These are phyloP conservation scores for Pythium brassicae DNA, from an alignment of 352 stramenopile species.

Conservation along the genomic window DNA sequence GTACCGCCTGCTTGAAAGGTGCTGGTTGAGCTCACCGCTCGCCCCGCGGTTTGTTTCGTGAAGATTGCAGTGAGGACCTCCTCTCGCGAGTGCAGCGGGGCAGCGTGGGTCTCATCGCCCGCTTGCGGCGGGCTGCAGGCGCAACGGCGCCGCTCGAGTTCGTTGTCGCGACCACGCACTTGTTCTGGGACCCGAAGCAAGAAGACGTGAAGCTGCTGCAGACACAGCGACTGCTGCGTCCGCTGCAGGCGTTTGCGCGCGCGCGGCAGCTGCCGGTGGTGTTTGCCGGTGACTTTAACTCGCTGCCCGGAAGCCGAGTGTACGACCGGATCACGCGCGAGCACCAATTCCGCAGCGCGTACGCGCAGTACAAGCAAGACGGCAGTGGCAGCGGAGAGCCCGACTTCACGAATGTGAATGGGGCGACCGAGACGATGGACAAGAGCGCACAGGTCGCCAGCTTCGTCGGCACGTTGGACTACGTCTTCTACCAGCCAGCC, in stretches of 20 bases:
- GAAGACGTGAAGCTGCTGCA: constrained; percentile 85
- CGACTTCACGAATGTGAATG: constrained; percentile 77
- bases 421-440: constrained; percentile 14
- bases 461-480: constrained; percentile 79
- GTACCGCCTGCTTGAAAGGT: too few relatives aligned
- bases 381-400: constrained; percentile 24
- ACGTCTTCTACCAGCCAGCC: constrained; percentile 70
- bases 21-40: neutral
- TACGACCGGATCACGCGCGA: constrained; percentile 50
- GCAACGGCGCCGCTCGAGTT: constrained; percentile 32
- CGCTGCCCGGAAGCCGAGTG: constrained; percentile 67
- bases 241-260: constrained; percentile 33
- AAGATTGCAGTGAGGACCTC: constrained; percentile 54
- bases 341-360: constrained; percentile 49
- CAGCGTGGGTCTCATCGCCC: constrained; percentile 50
- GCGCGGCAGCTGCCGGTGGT: constrained; percentile 28
- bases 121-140: constrained; percentile 38
- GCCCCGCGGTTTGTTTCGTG: neutral
- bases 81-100: constrained; percentile 39
- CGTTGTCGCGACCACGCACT: constrained; percentile 72
- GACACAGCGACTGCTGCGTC: constrained; percentile 42
- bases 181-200: constrained; percentile 82
- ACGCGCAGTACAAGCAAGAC: constrained; percentile 32
- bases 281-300: constrained; percentile 83
- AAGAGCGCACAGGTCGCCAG: constrained; percentile 33